Evolutionary conservation across 805 yeast genomes (phyloP).

Genomic region (Candida loeiensis): DNA sequence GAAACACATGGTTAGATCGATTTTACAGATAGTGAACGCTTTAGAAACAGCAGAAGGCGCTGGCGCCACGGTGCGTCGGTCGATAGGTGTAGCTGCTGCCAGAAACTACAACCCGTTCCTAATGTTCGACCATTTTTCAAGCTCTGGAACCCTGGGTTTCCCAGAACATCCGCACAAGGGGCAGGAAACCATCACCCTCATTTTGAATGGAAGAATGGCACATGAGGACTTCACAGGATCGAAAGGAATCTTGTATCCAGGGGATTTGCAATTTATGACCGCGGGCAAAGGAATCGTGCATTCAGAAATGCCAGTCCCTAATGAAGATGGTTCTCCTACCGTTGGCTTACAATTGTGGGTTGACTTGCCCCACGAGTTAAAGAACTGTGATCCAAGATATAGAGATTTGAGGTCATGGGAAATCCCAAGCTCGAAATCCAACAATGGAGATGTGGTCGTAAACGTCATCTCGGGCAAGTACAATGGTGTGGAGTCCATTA

Average conservation of each 20-base stretch:
- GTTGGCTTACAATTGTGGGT: constrained; percentile 87
- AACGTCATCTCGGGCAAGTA: constrained; percentile 75
- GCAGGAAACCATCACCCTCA: constrained; percentile 70
- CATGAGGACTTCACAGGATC: constrained; percentile 88
- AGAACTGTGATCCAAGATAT: constrained; percentile 67
- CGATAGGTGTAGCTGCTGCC: constrained; percentile 66
- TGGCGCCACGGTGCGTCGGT: constrained; percentile 82
- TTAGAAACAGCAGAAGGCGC: constrained; percentile 78
- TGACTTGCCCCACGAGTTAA: constrained; percentile 65
- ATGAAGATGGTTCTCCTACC: constrained; percentile 41
- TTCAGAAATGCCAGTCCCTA: constrained; percentile 75
- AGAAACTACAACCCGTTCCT: constrained; percentile 79
- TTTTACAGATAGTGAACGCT: constrained; percentile 38
- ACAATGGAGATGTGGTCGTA: constrained; percentile 58
- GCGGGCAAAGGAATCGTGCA: constrained; percentile 88
- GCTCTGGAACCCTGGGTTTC: constrained; percentile 65
- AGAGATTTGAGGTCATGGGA: constrained; percentile 69
- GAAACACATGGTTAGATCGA: not conserved
- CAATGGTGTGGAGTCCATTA: constrained; percentile 69
- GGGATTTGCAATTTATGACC: constrained; percentile 91
- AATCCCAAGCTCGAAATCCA: constrained; percentile 64
- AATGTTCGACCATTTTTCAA: constrained; percentile 75
- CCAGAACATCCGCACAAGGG: constrained; percentile 86
- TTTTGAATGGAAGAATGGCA: constrained; percentile 63
- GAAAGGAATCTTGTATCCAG: constrained; percentile 71